phyloP scores from a whole-genome alignment of 2,329 filamentous ascomycete species.

The Hymenoscyphus repandus region DNA sequence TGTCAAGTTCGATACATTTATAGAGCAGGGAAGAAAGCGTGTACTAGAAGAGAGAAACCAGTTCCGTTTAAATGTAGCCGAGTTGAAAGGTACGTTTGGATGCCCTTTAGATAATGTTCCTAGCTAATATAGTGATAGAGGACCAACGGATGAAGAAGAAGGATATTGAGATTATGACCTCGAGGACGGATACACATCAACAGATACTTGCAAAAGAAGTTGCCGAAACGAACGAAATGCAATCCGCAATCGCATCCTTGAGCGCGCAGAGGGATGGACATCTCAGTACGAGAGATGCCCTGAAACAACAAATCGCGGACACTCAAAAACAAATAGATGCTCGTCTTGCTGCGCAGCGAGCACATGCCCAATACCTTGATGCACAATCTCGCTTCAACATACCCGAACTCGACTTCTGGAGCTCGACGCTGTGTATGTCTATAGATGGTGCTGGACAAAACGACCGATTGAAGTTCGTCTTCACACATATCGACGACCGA shows the following conservation, averaged over 20 bases:
- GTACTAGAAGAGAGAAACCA: slow-evolving; percentile 91
- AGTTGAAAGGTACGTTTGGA: slow-evolving; percentile 68
- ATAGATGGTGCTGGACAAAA: slow-evolving; percentile 85
- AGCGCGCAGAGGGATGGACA: slow-evolving; percentile 57
- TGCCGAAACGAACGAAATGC: slow-evolving; percentile 72
- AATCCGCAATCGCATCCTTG: slow-evolving; percentile 53
- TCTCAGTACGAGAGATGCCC: slow-evolving; percentile 48
- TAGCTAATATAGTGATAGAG: slow-evolving; percentile 50
- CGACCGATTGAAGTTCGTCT: slow-evolving; percentile 86
- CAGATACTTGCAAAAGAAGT: slow-evolving; percentile 72
- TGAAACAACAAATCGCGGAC: slow-evolving; percentile 58
- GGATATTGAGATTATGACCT: slow-evolving; percentile 76
- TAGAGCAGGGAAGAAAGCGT: slow-evolving; percentile 82
- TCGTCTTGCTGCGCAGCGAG: slow-evolving; percentile 64
- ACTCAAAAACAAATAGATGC: slow-evolving; percentile 67
- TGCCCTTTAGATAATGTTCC: neutral
- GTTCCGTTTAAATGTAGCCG: slow-evolving; percentile 84
- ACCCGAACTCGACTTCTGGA: slow-evolving; percentile 94
- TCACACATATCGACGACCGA: slow-evolving; percentile 77
- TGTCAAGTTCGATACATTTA: slow-evolving; percentile 84
- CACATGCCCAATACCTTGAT: slow-evolving; percentile 69
- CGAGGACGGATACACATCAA: slow-evolving; percentile 65
- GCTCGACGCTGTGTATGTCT: slow-evolving; percentile 78
- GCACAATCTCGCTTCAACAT: slow-evolving; percentile 83
- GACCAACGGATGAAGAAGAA: slow-evolving; percentile 85